Evolutionary conservation across 768 basidiomycete genomes (phyloP).

Genomic region (Lactifluus piperatus): DNA sequence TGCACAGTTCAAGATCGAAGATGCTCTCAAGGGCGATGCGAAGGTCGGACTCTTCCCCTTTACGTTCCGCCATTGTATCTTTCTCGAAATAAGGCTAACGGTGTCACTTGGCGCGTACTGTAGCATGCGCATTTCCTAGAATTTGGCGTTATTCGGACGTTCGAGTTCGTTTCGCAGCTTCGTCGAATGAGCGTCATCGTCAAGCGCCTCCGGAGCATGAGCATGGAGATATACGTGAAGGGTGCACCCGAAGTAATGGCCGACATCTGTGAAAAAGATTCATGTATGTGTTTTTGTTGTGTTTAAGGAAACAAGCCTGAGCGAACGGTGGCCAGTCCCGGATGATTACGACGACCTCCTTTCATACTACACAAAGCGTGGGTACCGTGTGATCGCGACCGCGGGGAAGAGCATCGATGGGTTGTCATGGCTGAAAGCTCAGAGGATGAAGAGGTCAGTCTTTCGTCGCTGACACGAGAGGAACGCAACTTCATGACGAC

Average conservation of each 20-base stretch:
- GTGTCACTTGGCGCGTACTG: constrained; percentile 1
- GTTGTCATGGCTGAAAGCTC: constrained; percentile 94
- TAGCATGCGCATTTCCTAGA: constrained; percentile 97
- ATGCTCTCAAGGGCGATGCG: constrained; percentile 77
- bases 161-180: constrained; percentile 91
- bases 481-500: constrained; percentile 1
- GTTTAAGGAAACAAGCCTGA: neutral
- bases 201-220: constrained; percentile 84
- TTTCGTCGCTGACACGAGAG: neutral
- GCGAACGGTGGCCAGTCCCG: constrained; percentile 52
- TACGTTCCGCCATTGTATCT: neutral
- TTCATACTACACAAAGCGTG: constrained; percentile 93
- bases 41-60: constrained; percentile 42
- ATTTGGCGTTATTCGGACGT: constrained; percentile 90
- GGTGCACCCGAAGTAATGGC: constrained; percentile 98
- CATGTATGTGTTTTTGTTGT: constrained; percentile 53
- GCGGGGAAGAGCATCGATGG: constrained; percentile 94
- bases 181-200: constrained; percentile 97
- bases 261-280: constrained; percentile 86
- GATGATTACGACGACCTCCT: constrained; percentile 93
- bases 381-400: constrained; percentile 96
- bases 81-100: constrained; percentile 6
- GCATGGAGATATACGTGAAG: constrained; percentile 98
- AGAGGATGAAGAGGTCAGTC: constrained; percentile 81
- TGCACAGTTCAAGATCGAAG: constrained; percentile 82